Base-by-base conservation (phyloP, 23 red algal genomes). In the Gracilaria domingensis region DNA sequence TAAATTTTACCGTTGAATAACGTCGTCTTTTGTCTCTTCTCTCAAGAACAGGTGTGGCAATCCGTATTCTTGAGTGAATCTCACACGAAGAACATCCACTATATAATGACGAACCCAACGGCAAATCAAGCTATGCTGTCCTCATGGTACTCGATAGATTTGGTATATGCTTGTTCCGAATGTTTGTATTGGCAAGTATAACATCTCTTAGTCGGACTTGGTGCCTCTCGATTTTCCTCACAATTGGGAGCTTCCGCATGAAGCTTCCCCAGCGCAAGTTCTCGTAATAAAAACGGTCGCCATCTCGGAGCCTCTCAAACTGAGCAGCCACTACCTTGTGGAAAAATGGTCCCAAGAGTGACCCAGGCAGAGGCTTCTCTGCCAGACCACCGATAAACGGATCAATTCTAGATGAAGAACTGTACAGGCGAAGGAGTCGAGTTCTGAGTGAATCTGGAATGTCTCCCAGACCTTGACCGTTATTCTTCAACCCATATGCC, bases 221-320 rank as follows among this genome's bases (percentile, higher is more conserved):
- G 13, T 80, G 54, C 25, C 4, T 62, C 51, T 90, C 51, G 62
- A 93, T 93, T 44, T 76, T 64, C 38, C 79, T 77, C 49, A 93
- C 82, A 44, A 93, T 21, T 60, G 59, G 32, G 48, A 93, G 35
- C 34, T 59, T 80, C 61, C 81, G 36, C 80, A 93, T 86, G 17
- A 79, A 79, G 37, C 36, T 25, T 34, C 74, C 71, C 90, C 90
- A 93, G 48, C 71, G 71, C 53, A 93, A 34, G 35, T 86, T 93
- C 57, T 93, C 90, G 39, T 93, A 93, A 42, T 93, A 95, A 45
- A 95, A 95, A 66, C 92, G 38, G 44, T 95, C 92, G 11, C 92
- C 92, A 80, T 95, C 92, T 29, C 92, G 92, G 23, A 95, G 66
- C 44, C 75, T 80, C 34, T 53, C 35, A 66, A 95, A 95, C 39